A percentile compares a stretch with the other conserved stretches of the same genome.
Conservation (phyloP, 2,329 filamentous ascomycete genomes). For the Exophiala dermatitidis region DNA sequence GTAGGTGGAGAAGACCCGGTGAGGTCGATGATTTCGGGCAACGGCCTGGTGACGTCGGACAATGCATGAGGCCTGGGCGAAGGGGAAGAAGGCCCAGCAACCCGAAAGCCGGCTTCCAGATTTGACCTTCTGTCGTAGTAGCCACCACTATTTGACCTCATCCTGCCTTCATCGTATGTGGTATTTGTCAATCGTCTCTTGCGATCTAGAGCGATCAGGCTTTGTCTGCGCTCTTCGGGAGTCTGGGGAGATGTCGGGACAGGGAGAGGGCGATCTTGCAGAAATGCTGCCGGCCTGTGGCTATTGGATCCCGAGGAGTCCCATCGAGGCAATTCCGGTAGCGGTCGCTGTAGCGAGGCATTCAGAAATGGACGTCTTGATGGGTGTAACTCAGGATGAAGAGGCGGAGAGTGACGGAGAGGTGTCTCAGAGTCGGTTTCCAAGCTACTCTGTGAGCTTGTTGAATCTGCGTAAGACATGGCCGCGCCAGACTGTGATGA, state of each 20-base stretch:
- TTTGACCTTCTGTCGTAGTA: conserved; percentile 18
- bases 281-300: conserved; percentile 7
- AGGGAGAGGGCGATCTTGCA: conserved; percentile 15
- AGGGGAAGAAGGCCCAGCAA: conserved; percentile 29
- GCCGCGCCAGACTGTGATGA: not conserved
- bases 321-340: conserved; percentile 4
- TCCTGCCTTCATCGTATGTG: conserved; percentile 30
- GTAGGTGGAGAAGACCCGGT: conserved; percentile 28
- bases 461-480: conserved; percentile 19
- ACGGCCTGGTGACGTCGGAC: conserved; percentile 3
- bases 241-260: conserved; percentile 16
- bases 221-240: conserved; percentile 20
- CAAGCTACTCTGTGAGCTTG: conserved; percentile 11
- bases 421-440: conserved; percentile 5
- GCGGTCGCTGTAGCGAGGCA: conserved; percentile 4
- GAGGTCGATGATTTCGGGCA: conserved; percentile 26
- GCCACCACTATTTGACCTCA: conserved; percentile 25
- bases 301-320: conserved; percentile 4
- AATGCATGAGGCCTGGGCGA: conserved; percentile 22
- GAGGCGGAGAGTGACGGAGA: not conserved
- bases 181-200: conserved; percentile 39
- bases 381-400: conserved; percentile 4
- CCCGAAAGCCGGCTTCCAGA: conserved; percentile 12
- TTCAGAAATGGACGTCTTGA: conserved; percentile 1
- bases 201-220: conserved; percentile 31